Conservation (phyloP, 169 alveolate genomes). For the Sarcocystis neurona region DNA sequence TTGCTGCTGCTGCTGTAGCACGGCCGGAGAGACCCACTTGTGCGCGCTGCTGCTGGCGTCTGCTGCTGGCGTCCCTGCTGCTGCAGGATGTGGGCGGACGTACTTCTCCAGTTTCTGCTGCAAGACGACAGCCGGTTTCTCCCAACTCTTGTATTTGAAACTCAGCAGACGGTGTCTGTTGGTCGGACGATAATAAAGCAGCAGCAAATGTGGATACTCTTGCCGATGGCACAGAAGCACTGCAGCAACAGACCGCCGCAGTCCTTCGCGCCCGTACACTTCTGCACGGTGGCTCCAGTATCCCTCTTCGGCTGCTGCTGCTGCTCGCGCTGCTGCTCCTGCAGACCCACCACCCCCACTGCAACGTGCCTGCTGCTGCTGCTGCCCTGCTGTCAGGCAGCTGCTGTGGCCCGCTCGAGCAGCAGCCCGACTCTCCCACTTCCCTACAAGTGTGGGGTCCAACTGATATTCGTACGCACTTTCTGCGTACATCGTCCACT, state of each 20-base stretch:
- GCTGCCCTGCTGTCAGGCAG: too few species aligned
- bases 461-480: constrained; percentile 36
- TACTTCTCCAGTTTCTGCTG: constrained; percentile 60
- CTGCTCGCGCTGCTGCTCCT: neutral
- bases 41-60: neutral
- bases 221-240: constrained; percentile 70
- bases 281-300: constrained; percentile 28
- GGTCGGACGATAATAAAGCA: constrained; percentile 66
- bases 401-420: neutral
- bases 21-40: constrained; percentile 62
- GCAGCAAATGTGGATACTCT: constrained; percentile 70
- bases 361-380: too few species aligned
- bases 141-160: constrained; percentile 73
- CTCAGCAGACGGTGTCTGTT: constrained; percentile 68
- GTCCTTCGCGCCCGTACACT: constrained; percentile 65
- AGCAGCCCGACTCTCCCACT: constrained; percentile 44
- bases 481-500: constrained; percentile 55
- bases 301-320: neutral
- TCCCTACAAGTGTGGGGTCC: constrained; percentile 39
- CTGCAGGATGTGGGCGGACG: constrained; percentile 1
- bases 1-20: too few species aligned
- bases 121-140: constrained; percentile 72
- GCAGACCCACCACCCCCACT: too few species aligned
- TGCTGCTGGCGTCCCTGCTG: too few species aligned
- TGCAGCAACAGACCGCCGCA: constrained; percentile 72